Base-by-base conservation (phyloP, 164 flowering plant genomes). In the Macadamia integrifolia region DNA sequence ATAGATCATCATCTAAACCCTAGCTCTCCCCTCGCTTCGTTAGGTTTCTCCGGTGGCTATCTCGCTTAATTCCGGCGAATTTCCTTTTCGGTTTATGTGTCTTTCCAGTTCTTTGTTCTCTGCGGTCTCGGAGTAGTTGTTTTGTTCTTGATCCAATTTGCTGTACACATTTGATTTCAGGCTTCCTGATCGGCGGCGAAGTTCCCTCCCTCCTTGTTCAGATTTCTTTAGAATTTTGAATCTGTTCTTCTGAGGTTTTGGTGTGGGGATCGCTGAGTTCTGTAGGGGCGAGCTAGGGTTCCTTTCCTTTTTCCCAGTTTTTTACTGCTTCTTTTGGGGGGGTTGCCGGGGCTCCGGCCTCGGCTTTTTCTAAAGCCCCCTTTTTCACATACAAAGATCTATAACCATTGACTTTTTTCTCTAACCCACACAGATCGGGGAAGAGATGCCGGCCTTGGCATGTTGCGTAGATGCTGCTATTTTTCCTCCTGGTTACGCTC, bases 331-430 rank as follows among this genome's bases (percentile, higher is more conserved):
- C 89, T 86, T 89, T 91, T 87, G 92, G 79, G 96, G 98, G 99
- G 99, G 97, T 89, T 84, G 98, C 99, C 97, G 99, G 96, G 98
- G 97, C 98, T 80, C 72, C 84, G 96, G 98, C 98, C 96, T 91
- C 99, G 99, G 99, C 98, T 90, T 86, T 83, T 91, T 83, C 44
- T 67, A 86, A 91, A 89, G 89, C 99, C 99, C 98, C 98, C 96
- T 85, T 69, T 83, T 78, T 64, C 71, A 84, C 89, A 82, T 0
- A 74, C 77, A 66, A 57, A 55, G 56, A 66, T 59, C 31, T 23
- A 43, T 66, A 72, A 72, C 70, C 72, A 6, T 48, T 58, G 49
- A 35, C 28, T 60, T 62, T 32, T 58, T 31, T 35, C 5, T 66
- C 65, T 71, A 46, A n/a, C 49, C 57, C 29, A 35, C 40, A 44